phyloP scores from a whole-genome alignment of 2,329 filamentous ascomycete genomes.

The Aspergillus awamori region DNA sequence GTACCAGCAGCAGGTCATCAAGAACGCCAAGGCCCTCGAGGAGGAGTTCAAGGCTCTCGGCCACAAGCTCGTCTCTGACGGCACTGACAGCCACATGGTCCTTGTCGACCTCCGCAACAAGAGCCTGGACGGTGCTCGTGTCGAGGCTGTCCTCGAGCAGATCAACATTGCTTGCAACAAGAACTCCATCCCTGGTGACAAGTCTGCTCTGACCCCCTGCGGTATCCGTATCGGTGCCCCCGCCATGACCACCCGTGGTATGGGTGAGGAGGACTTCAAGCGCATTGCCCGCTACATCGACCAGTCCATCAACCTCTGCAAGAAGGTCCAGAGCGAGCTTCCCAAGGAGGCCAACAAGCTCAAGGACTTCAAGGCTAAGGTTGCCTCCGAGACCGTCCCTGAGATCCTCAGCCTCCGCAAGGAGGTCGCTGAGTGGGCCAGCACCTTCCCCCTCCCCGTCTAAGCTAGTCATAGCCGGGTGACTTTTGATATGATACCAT shows the following conservation, averaged over 20 bases:
- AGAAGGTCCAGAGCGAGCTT: slow-evolving; percentile 78
- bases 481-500: slow-evolving; percentile 25
- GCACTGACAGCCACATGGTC: slow-evolving; percentile 97
- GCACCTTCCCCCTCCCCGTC: slow-evolving; percentile 83
- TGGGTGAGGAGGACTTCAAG: slow-evolving; percentile 89
- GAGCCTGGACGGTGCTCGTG: slow-evolving; percentile 83
- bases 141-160: slow-evolving; percentile 94
- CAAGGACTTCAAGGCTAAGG: slow-evolving; percentile 98
- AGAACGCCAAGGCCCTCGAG: slow-evolving; percentile 88
- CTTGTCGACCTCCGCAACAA: slow-evolving; percentile 89
- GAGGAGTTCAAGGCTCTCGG: slow-evolving; percentile 68
- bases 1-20: slow-evolving; percentile 87
- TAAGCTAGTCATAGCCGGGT: slow-evolving; percentile 30
- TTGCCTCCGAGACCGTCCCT: slow-evolving; percentile 72
- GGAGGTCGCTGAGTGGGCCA: slow-evolving; percentile 87
- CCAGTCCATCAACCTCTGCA: slow-evolving; percentile 82
- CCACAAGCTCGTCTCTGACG: slow-evolving; percentile 88
- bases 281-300: slow-evolving; percentile 89
- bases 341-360: slow-evolving; percentile 99
- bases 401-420: slow-evolving; percentile 85
- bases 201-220: slow-evolving; percentile 90
- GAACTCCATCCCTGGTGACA: slow-evolving; percentile 97
- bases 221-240: slow-evolving; percentile 96
- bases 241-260: slow-evolving; percentile 95
- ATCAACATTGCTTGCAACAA: slow-evolving; percentile 99